Conservation (phyloP, 2,329 filamentous ascomycete species). For the Calonectria henricotiae region DNA sequence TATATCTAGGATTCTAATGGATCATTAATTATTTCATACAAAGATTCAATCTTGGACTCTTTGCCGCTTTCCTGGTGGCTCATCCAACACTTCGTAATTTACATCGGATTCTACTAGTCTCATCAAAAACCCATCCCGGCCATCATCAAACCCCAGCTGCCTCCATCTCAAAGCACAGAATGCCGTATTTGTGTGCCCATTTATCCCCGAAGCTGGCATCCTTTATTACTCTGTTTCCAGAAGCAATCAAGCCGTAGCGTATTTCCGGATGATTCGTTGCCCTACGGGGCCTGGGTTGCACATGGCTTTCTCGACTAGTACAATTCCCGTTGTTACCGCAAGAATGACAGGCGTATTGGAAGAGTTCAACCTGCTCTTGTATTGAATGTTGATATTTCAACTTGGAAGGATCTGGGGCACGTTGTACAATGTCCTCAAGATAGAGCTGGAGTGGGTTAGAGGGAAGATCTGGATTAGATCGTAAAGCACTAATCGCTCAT, state of each 20-base stretch:
- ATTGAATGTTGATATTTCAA: constrained; percentile 21
- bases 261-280: constrained; percentile 6
- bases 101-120: not conserved
- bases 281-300: not conserved
- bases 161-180: constrained; percentile 39
- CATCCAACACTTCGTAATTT: not conserved
- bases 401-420: not conserved
- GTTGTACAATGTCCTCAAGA: not conserved
- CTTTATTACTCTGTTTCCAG: constrained; percentile 17
- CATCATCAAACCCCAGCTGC: constrained; percentile 13
- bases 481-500: constrained; percentile 30
- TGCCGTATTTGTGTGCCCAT: not conserved
- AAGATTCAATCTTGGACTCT: not conserved
- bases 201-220: not conserved
- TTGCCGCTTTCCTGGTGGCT: constrained; percentile 9
- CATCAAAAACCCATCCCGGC: not conserved
- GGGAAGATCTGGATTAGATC: constrained; percentile 30
- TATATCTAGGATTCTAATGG: too few species aligned
- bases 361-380: constrained; percentile 19
- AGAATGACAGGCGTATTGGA: not conserved
- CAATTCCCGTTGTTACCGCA: not conserved
- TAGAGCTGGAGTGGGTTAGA: constrained; percentile 20
- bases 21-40: too few species aligned
- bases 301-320: not conserved
- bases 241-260: constrained; percentile 27